phyloP scores from a whole-genome alignment of 78 protist species.

The Polysphondylium violaceum region DNA sequence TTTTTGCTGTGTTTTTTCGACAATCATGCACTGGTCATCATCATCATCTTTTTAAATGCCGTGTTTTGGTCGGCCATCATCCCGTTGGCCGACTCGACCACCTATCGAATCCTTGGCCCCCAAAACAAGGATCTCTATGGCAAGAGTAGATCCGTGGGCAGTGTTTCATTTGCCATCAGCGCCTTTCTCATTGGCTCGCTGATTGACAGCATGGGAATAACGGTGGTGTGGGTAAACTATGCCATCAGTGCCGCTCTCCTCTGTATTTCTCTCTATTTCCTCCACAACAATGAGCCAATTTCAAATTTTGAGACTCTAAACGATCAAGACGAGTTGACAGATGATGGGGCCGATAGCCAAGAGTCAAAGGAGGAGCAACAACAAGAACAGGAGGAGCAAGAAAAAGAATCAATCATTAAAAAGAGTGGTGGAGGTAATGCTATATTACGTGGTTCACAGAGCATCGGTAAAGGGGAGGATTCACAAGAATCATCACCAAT shows the following conservation, averaged over 20 bases:
- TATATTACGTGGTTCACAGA: no score
- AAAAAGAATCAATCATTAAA: neutral
- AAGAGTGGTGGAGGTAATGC: neutral
- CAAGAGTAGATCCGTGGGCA: conserved; percentile 41
- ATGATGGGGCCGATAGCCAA: neutral
- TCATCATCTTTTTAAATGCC: conserved; percentile 25
- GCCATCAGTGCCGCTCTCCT: neutral
- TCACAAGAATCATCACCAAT: no score
- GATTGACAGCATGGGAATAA: neutral
- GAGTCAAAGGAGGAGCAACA: neutral
- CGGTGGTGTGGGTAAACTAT: conserved; percentile 35
- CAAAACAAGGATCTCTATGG: conserved; percentile 21
- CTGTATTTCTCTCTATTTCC: neutral
- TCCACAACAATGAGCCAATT: conserved; percentile 16
- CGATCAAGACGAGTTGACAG: neutral
- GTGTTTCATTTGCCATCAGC: conserved; percentile 36
- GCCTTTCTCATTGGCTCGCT: conserved; percentile 14
- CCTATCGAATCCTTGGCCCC: conserved; percentile 30
- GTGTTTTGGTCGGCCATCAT: conserved; percentile 56
- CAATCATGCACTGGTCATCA: neutral
- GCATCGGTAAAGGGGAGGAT: no score
- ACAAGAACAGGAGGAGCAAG: neutral
- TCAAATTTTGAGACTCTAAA: neutral
- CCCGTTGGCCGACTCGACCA: conserved; percentile 44
- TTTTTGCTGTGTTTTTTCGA: conserved; percentile 4